Conservation (phyloP, 441 rosid species). For the Geranium incanum region DNA sequence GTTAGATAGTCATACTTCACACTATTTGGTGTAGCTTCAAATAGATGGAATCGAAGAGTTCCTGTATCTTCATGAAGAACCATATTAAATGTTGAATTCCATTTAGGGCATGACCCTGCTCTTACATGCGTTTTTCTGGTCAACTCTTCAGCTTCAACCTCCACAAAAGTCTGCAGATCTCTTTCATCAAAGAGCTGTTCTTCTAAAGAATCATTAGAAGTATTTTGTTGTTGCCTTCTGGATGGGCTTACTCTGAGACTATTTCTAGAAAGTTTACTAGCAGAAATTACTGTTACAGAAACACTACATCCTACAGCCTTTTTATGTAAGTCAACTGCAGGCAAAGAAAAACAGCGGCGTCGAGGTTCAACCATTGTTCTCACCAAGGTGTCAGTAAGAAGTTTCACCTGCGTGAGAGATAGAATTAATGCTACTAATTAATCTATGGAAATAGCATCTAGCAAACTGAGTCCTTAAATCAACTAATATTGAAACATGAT, state of each 20-base stretch:
- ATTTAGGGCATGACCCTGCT: conserved; percentile 59
- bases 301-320: conserved; percentile 73
- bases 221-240: conserved; percentile 34
- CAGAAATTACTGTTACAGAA: conserved; percentile 71
- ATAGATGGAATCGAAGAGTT: conserved; percentile 59
- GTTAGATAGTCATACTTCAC: conserved; percentile 62
- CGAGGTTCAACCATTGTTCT: conserved; percentile 95
- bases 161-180: conserved; percentile 68
- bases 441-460: not conserved
- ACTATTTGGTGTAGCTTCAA: conserved; percentile 47
- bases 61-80: conserved; percentile 75
- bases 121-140: conserved; percentile 61
- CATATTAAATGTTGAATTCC: conserved; percentile 87
- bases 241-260: conserved; percentile 59
- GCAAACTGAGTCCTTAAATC: not conserved
- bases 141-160: conserved; percentile 77
- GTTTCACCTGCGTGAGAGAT: conserved; percentile 46
- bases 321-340: conserved; percentile 70
- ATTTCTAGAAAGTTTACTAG: conserved; percentile 50
- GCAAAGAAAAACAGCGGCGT: conserved; percentile 66
- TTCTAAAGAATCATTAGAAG: conserved; percentile 28
- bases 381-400: conserved; percentile 67
- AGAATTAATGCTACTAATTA: not conserved
- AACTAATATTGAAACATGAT: not conserved
- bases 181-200: conserved; percentile 34